Evolutionary conservation across 352 stramenopile species (phyloP).

Genomic region (Elongisporangium anandrum): DNA sequence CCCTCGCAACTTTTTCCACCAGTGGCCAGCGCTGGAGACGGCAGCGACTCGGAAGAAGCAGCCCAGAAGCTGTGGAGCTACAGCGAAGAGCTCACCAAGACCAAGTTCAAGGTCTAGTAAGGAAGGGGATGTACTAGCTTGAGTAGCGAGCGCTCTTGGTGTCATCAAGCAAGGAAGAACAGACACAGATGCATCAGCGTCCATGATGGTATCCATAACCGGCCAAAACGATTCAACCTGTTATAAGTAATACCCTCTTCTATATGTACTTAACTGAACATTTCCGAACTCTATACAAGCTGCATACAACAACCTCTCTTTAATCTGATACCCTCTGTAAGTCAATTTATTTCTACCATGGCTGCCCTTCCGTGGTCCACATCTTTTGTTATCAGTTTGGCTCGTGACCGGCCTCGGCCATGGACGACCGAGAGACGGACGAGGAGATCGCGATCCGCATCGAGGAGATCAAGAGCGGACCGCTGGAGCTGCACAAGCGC

Average conservation of each 20-base stretch:
- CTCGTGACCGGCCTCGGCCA: too few relatives aligned
- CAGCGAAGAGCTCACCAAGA: background rate
- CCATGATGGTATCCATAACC: background rate
- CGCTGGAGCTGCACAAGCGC: slow-evolving; percentile 8
- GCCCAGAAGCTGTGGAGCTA: slow-evolving; percentile 1
- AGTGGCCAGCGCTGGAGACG: slow-evolving; percentile 17
- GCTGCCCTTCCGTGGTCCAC: background rate
- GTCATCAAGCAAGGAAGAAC: too few relatives aligned
- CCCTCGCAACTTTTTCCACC: too few relatives aligned
- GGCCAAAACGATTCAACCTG: background rate
- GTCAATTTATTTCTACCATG: background rate
- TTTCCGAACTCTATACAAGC: too few relatives aligned
- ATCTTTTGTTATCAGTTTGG: background rate
- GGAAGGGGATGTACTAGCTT: background rate
- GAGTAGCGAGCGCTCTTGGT: background rate
- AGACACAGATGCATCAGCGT: too few relatives aligned
- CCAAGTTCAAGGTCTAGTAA: background rate
- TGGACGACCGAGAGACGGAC: background rate
- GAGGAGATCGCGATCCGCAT: slow-evolving; percentile 6
- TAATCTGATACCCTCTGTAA: background rate
- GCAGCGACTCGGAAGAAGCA: slow-evolving; percentile 17
- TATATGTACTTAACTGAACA: background rate
- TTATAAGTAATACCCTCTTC: background rate
- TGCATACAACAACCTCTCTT: too few relatives aligned
- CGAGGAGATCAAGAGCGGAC: slow-evolving; percentile 4